A percentile compares a stretch with the other conserved stretches of the same genome.
Conservation (phyloP, 176 grass and related monocot species). For the Rhipidocladum racemiflorum region DNA sequence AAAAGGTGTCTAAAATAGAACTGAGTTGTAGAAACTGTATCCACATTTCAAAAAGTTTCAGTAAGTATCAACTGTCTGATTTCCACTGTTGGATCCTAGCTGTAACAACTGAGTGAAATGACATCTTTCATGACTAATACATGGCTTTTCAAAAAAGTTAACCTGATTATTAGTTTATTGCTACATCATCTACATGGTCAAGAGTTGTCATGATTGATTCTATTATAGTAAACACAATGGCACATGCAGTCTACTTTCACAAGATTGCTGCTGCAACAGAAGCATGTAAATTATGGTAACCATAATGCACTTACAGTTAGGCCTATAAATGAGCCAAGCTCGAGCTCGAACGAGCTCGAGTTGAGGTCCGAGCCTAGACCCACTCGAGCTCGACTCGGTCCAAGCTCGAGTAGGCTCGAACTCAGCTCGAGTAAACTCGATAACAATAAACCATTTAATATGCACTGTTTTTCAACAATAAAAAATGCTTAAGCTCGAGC, state of each 20-base stretch:
- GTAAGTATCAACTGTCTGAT: neutral
- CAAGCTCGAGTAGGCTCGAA: no score
- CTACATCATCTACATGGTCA: neutral
- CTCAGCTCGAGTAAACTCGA: no score
- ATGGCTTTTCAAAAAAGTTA: neutral
- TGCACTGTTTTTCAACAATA: no score
- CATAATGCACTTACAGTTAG: neutral
- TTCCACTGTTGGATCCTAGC: neutral
- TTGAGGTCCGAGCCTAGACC: no score
- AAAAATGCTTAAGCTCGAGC: no score
- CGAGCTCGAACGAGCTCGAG: no score
- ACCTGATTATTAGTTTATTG: neutral
- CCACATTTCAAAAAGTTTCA: constrained; percentile 8
- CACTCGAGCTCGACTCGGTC: no score
- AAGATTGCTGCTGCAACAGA: neutral
- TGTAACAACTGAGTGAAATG: neutral
- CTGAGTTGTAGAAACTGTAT: neutral
- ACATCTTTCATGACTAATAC: neutral
- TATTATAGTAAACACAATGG: neutral
- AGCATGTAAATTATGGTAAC: neutral
- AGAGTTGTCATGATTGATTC: neutral
- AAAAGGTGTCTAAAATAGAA: constrained; percentile 8
- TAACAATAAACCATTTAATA: no score
- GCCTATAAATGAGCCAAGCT: no score
- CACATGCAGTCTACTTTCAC: neutral